A percentile compares a stretch with the other conserved stretches of the same genome.
These are phyloP conservation scores for Peronospora farinosa DNA, from an alignment of 352 stramenopile genomes.

Conservation along the genomic window DNA sequence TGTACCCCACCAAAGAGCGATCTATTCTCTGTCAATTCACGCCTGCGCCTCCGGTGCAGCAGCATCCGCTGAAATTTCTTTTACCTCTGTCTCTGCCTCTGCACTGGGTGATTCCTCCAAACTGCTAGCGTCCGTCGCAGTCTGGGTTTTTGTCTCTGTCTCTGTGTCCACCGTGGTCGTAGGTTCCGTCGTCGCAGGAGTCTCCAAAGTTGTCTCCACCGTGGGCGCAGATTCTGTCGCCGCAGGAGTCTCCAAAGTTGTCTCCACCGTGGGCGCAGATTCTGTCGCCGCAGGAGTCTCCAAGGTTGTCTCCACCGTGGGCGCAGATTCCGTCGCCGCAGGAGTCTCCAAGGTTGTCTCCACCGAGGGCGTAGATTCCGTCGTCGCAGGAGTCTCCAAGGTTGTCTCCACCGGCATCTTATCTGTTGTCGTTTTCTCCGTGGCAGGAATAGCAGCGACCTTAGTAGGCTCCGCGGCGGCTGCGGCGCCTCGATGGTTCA, in stretches of 20 bases:
- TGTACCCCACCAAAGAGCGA: slow-evolving; percentile 30
- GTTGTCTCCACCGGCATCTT: slow-evolving; percentile 10
- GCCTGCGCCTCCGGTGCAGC: slow-evolving; percentile 27
- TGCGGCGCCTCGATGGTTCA: not conserved
- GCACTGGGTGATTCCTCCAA: slow-evolving; percentile 22
- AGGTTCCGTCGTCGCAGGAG: slow-evolving; percentile 11
- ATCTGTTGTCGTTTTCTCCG: slow-evolving; percentile 9
- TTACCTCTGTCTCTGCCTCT: slow-evolving; percentile 31
- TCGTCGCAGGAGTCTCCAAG: slow-evolving; percentile 7
- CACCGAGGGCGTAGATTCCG: slow-evolving; percentile 14
- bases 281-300: slow-evolving; percentile 13
- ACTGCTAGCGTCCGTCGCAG: slow-evolving; percentile 23
- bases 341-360: slow-evolving; percentile 14
- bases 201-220: too few relatives aligned
- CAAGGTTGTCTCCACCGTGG: slow-evolving; percentile 12
- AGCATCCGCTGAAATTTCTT: slow-evolving; percentile 29
- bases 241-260: slow-evolving; percentile 12
- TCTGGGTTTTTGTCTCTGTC: slow-evolving; percentile 19
- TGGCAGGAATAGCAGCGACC: slow-evolving; percentile 4
- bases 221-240: slow-evolving; percentile 12
- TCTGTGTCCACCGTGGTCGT: slow-evolving; percentile 5
- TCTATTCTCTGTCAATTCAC: slow-evolving; percentile 45
- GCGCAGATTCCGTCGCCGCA: slow-evolving; percentile 11
- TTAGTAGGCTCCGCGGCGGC: slow-evolving; percentile 7
- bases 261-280: slow-evolving; percentile 11